phyloP scores from a whole-genome alignment of 331 rosid species.

The Malus hybrid region DNA sequence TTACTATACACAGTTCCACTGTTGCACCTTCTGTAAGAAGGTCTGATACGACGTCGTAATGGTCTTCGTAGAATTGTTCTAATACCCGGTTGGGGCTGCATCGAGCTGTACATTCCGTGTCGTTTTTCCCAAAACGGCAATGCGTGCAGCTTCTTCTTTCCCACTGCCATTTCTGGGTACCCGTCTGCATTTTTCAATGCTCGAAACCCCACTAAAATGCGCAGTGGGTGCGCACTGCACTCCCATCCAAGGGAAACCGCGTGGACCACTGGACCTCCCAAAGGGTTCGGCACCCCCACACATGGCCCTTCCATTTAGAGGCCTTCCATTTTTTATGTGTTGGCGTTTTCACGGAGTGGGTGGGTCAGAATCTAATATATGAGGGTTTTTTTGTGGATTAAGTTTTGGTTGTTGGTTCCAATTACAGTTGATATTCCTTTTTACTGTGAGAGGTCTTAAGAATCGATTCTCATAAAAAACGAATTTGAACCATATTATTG shows the following conservation, averaged over 20 bases:
- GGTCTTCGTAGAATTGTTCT: neutral
- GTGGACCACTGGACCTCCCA: slow-evolving; percentile 5
- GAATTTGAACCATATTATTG: too few relatives aligned
- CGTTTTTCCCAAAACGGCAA: slow-evolving; percentile 15
- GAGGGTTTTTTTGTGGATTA: too few relatives aligned
- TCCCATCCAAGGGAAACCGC: neutral
- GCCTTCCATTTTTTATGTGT: neutral
- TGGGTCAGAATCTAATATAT: neutral
- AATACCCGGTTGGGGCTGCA: neutral
- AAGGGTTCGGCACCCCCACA: neutral
- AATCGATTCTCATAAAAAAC: rapidly evolving
- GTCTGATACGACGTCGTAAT: neutral
- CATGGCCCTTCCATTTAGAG: neutral
- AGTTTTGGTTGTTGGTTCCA: too few relatives aligned
- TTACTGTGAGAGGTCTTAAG: too few relatives aligned
- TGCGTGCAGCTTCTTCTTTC: neutral
- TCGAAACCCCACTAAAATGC: slow-evolving; percentile 1
- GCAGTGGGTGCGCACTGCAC: neutral
- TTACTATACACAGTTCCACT: neutral
- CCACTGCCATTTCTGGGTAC: neutral
- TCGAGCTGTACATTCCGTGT: slow-evolving; percentile 26
- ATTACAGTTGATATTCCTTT: rapidly evolving
- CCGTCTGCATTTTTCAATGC: neutral
- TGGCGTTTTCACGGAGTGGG: slow-evolving; percentile 20
- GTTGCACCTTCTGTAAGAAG: neutral